Conservation (phyloP, 441 rosid genomes). For the Hura crepitans region DNA sequence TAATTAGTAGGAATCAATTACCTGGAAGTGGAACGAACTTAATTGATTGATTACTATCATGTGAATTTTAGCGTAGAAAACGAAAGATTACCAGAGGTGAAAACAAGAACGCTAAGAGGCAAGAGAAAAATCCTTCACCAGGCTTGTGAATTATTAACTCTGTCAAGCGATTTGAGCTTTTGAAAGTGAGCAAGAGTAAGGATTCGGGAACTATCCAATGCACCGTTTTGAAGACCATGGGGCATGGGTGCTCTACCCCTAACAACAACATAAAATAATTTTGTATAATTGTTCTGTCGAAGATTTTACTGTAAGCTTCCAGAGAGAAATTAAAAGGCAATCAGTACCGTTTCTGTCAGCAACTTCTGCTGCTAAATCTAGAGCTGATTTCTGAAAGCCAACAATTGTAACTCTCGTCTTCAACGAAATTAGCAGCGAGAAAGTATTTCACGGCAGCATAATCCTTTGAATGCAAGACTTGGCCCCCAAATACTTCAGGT, state of each 20-base stretch:
- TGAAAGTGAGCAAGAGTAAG: slow-evolving; percentile 9
- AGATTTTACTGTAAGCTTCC: no score
- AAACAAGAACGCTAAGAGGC: slow-evolving; percentile 31
- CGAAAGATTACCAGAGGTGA: slow-evolving; percentile 33
- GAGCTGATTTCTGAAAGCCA: slow-evolving; percentile 46
- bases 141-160: slow-evolving; percentile 43
- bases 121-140: slow-evolving; percentile 33
- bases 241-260: slow-evolving; percentile 35
- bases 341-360: slow-evolving; percentile 32
- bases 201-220: slow-evolving; percentile 38
- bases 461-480: slow-evolving; percentile 45
- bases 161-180: slow-evolving; percentile 30
- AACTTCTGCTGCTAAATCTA: slow-evolving; percentile 42
- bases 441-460: slow-evolving; percentile 32
- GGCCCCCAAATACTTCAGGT: slow-evolving; percentile 36
- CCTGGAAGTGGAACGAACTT: background rate
- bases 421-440: slow-evolving; percentile 23
- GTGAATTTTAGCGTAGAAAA: background rate
- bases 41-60: no score
- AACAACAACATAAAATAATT: background rate
- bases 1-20: slow-evolving; percentile 8
- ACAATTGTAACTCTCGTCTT: slow-evolving; percentile 32
- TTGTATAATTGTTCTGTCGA: no score
- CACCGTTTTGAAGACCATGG: slow-evolving; percentile 27
- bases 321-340: no score